Evolutionary conservation across 768 basidiomycete species (phyloP), one percentile per base, ranked within the genome.

Genomic region (Rhizopogon rudus): DNA sequence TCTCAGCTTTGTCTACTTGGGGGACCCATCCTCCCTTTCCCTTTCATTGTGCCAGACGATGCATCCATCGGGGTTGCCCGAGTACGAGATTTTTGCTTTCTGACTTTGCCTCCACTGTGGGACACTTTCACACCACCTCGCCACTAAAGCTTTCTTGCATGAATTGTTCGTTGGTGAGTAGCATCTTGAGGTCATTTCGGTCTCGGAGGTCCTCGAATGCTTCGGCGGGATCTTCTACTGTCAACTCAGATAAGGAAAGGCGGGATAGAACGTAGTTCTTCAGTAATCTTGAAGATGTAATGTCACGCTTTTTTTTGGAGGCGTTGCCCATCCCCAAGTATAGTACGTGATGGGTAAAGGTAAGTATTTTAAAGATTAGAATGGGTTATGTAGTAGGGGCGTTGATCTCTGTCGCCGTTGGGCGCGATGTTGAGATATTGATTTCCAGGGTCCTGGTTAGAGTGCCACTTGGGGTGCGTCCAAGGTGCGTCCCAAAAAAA

Each of bases 181-280:
- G 76, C 80, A 89, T 88, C 58, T 79, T 74, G 17, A 98, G 77
- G 68, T 99, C 97, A 61, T 88, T 90, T 53, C 91, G 87, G 72
- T 98, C 97, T 35, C 96, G 78, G 42, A 98, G 78, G 68, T 98
- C 97, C 68, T 98, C 96, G 65, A 99, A 98, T 9, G 92, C 91
- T 72, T 99, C 97, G 0, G 93, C 93, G 1, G 97, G 97, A 68
- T 99, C 97, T 73, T 99, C 97, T 20, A 99, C 91, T 1, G 94
- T 97, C 41, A 98, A 73, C 69, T 98, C 96, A n/a, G 89, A 86
- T 40, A 96, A 82, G 49, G 81, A 73, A 2, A 84, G 77, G 46
- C 80, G 81, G 13, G 79, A 73, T 42, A 89, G 68, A 17, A 90
- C 79, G 64, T 91, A 81, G 64, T 84, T 78, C 20, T 20, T 20